Conservation (phyloP, 2,329 filamentous ascomycete genomes). For the Pseudocercospora pini-densiflorae region DNA sequence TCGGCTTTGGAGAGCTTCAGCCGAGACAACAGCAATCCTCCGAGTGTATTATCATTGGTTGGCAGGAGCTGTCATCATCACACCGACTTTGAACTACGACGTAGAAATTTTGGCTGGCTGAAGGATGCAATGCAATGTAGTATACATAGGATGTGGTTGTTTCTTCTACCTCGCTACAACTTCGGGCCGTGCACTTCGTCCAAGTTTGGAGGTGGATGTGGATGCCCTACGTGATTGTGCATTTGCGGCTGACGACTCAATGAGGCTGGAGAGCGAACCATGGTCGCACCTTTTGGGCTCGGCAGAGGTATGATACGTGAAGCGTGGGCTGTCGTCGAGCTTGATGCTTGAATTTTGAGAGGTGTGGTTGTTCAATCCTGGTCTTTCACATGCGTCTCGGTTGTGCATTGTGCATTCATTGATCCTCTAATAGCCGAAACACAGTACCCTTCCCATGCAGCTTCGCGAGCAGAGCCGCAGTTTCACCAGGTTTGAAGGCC, state of each 20-base stretch:
- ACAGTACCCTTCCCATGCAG: neutral
- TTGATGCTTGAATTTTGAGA: neutral
- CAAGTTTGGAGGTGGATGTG: neutral
- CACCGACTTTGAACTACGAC: constrained; percentile 1
- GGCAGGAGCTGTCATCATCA: neutral
- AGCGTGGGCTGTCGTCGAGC: neutral
- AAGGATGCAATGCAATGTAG: neutral
- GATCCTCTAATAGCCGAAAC: constrained; percentile 4
- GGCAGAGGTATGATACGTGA: neutral
- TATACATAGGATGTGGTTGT: neutral
- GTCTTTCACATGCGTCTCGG: constrained; percentile 2
- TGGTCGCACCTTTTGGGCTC: neutral
- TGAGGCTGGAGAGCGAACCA: neutral
- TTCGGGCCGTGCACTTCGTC: neutral
- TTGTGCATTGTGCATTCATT: neutral
- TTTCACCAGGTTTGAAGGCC: neutral
- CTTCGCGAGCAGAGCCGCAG: constrained; percentile 1
- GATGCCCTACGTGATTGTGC: neutral
- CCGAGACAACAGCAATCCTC: constrained; percentile 6
- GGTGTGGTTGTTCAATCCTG: neutral
- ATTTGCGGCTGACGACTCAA: neutral
- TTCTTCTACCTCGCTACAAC: neutral
- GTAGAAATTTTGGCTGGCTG: neutral
- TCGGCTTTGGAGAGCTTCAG: neutral
- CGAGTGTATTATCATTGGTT: neutral